Evolutionary conservation across 192 early-diverging fungal genomes (phyloP).

Genomic region (Linnemannia elongata): DNA sequence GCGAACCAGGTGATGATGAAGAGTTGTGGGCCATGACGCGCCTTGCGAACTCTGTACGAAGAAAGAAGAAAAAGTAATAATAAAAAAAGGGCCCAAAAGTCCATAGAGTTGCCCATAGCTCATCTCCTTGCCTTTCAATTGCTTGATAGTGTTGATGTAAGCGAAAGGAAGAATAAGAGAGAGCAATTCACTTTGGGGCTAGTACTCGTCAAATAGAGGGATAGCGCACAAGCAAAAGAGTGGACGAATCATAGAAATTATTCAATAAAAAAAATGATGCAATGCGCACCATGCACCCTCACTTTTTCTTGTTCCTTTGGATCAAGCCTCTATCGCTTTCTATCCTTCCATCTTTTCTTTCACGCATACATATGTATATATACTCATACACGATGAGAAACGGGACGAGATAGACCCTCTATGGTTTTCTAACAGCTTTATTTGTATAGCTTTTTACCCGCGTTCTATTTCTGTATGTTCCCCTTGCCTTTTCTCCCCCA

Average conservation of each 20-base stretch:
- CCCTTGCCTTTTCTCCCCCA: not conserved
- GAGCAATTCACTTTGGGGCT: not conserved
- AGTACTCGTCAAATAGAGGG: not conserved
- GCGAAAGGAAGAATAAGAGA: not conserved
- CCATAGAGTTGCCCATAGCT: not conserved
- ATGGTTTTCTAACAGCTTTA: conserved; percentile 5
- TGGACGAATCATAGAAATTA: not conserved
- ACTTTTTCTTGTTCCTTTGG: not conserved
- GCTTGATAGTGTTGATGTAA: not conserved
- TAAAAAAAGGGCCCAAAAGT: conserved; percentile 4
- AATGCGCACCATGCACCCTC: conserved; percentile 2
- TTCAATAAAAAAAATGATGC: not conserved
- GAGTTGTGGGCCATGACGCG: not conserved
- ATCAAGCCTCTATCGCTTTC: not conserved
- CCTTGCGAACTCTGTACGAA: not conserved
- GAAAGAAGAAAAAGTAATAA: not conserved
- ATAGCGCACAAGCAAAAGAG: not conserved
- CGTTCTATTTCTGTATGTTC: not conserved
- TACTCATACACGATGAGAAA: not conserved
- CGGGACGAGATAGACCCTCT: not conserved
- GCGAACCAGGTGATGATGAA: not conserved
- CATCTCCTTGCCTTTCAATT: not conserved
- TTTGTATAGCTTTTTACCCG: not conserved
- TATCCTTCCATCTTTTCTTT: not conserved
- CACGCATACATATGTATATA: too few relatives aligned